These are phyloP conservation scores for Apiotrichum mycotoxinovorans DNA, from an alignment of 1,284 basidiomycete species.

Conservation along the genomic window DNA sequence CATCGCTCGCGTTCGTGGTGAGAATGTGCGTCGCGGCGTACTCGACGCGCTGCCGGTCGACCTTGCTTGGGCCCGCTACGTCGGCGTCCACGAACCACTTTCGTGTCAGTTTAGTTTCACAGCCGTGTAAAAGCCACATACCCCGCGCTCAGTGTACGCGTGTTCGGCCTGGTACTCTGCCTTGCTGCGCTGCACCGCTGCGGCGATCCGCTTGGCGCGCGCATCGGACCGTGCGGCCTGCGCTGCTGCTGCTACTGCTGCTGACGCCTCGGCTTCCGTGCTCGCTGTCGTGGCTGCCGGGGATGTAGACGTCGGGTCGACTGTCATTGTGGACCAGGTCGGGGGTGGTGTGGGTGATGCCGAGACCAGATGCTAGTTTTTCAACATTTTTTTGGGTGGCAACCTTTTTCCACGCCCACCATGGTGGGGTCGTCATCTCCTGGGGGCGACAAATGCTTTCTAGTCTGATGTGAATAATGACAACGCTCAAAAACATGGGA, in stretches of 20 bases:
- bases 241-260: not conserved
- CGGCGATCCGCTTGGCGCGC: conserved; percentile 33
- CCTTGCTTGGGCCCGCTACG: conserved; percentile 22
- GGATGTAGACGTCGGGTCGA: not conserved
- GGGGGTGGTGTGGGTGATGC: not conserved
- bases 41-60: conserved; percentile 28
- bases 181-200: conserved; percentile 37
- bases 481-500: too few species aligned
- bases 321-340: not conserved
- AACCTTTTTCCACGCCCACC: not conserved
- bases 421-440: too few species aligned
- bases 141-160: conserved; percentile 42
- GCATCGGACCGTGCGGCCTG: conserved; percentile 23
- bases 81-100: conserved; percentile 16
- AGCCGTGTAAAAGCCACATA: conserved; percentile 13
- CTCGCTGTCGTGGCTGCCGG: not conserved
- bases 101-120: not conserved
- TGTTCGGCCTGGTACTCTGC: conserved; percentile 41
- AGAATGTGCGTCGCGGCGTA: conserved; percentile 6
- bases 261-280: not conserved
- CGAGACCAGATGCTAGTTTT: not conserved
- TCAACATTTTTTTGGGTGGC: not conserved
- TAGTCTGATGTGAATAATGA: too few species aligned
- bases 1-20: not conserved
- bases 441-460: too few species aligned